Percentiles rank a stretch among this genome's conserved stretches.
Evolutionary conservation across 1,284 basidiomycete species (phyloP).

Genomic region (Cutaneotrichosporon sp.): DNA sequence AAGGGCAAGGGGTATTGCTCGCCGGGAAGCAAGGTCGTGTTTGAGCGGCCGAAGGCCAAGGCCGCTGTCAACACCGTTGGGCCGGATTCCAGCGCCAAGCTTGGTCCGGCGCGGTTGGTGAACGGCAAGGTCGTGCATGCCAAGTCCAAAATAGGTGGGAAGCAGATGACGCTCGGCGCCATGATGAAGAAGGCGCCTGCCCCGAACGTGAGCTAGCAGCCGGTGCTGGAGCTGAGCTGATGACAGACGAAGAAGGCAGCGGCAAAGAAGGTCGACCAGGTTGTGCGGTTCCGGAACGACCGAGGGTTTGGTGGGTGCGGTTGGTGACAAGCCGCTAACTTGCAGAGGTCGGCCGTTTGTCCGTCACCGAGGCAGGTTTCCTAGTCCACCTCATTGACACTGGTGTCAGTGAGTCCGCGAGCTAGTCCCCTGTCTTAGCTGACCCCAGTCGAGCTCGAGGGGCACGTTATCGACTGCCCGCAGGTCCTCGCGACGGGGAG

Average conservation of each 20-base stretch:
- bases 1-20: conserved; percentile 54
- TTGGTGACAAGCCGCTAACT: not conserved
- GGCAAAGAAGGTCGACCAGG: conserved; percentile 48
- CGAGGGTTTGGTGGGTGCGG: conserved; percentile 45
- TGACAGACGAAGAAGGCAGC: conserved; percentile 34
- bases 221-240: not conserved
- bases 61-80: conserved; percentile 19
- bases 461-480: conserved; percentile 52
- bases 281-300: conserved; percentile 52
- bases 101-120: conserved; percentile 44
- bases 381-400: conserved; percentile 51
- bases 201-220: conserved; percentile 23
- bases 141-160: conserved; percentile 36
- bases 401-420: conserved; percentile 40
- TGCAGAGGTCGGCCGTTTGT: conserved; percentile 45
- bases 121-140: conserved; percentile 48
- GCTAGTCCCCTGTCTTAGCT: not conserved
- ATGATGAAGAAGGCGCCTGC: conserved; percentile 47
- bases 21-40: conserved; percentile 46
- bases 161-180: conserved; percentile 46
- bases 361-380: conserved; percentile 48
- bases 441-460: conserved; percentile 40
- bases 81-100: conserved; percentile 30
- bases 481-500: conserved; percentile 42
- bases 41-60: conserved; percentile 45